Base-by-base conservation (phyloP, 306 rosid genomes). In the Cucurbita maxima region DNA sequence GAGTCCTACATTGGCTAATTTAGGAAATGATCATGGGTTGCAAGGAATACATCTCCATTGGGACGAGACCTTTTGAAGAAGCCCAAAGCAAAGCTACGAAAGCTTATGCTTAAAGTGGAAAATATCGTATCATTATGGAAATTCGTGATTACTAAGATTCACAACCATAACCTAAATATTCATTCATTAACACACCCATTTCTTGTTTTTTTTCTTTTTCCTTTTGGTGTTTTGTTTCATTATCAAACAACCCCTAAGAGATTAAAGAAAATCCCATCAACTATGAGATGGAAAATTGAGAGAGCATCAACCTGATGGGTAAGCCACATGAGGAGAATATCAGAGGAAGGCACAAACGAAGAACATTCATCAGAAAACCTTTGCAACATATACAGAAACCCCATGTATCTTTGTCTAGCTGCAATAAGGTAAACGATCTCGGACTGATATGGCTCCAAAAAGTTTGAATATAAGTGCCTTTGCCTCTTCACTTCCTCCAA, bases 381-480 rank as follows among this genome's bases (percentile, higher is more conserved):
- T 77, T 81, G 90, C 75, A 86, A 5, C 86, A 84, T 66, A 64
- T 79, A 70, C 83, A 90, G 77, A 79, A 93, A 90, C 5, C 83
- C 89, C 84, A 75, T 93, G 76, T 93, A 93, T 77, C 97, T 83
- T 64, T 93, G 89, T 81, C 83, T 88, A 1, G 94, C 92, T 6
- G 96, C 88, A 47, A 90, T 86, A 56, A 93, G 80, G 76, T 93
- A 87, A 13, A 88, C 83, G 15, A 84, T 40, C 66, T 93, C 98
- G 0, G 83, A 84, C 87, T 90, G 85, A 55, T 87, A 90, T 10
- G 89, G 87, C 73, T 90, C 97, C 4, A 58, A 51, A 75, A 90
- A 86, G 62, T 25, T 79, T 0, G 79, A 82, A 45, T 84, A 84
- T 79, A 90, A 77, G 81, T 66, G 53, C 69, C 87, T 85, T 14